These are phyloP conservation scores for Firmiana major DNA, from an alignment of 345 rosid species.

Conservation along the genomic window DNA sequence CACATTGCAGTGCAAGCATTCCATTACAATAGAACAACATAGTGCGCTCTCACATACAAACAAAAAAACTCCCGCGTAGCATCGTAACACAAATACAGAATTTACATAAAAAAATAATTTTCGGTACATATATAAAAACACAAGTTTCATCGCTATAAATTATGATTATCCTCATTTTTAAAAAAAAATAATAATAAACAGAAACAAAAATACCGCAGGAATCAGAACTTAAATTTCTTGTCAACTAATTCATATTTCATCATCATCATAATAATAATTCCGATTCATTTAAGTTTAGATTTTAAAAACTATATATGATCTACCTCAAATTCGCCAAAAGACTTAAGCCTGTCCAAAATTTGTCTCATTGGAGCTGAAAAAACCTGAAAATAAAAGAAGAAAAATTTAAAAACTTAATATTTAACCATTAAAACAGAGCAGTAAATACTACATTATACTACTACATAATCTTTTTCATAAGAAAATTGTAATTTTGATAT, in stretches of 20 bases:
- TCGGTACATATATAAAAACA: too few species aligned
- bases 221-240: background rate
- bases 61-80: background rate
- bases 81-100: background rate
- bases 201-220: background rate
- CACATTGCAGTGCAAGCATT: background rate
- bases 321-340: constrained; percentile 98
- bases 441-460: background rate
- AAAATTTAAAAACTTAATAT: background rate
- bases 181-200: background rate
- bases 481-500: background rate
- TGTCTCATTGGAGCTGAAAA: constrained; percentile 87
- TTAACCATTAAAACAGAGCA: background rate
- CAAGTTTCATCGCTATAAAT: background rate
- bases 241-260: background rate
- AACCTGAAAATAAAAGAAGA: constrained; percentile 37
- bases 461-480: background rate
- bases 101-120: background rate
- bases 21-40: constrained; percentile 12
- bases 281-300: background rate
- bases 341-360: constrained; percentile 73
- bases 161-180: background rate
- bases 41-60: background rate
- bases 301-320: background rate
- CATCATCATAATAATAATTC: background rate